Evolutionary conservation across 176 grass and related monocot species (phyloP).

Genomic region (Musa schizocarpa): DNA sequence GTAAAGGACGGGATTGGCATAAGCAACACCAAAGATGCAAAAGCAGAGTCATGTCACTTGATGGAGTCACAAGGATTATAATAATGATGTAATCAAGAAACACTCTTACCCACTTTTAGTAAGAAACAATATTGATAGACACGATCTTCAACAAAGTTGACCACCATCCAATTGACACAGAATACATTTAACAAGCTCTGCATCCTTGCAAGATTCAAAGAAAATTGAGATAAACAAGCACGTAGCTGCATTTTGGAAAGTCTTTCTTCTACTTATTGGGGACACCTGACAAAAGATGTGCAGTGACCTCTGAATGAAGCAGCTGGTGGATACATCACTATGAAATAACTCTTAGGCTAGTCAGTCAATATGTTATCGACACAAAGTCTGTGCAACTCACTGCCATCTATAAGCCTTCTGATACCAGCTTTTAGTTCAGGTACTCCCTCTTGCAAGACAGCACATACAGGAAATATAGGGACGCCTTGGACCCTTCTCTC

Average conservation of each 20-base stretch:
- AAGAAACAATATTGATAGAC: too few relatives aligned
- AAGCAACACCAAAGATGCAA: too few relatives aligned
- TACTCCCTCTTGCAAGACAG: constrained; percentile 67
- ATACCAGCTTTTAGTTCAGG: constrained; percentile 58
- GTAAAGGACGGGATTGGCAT: too few relatives aligned
- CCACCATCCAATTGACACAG: too few relatives aligned
- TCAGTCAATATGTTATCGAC: constrained; percentile 40
- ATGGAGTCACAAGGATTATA: too few relatives aligned
- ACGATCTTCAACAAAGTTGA: too few relatives aligned
- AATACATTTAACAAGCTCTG: too few relatives aligned
- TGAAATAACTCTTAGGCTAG: constrained; percentile 13
- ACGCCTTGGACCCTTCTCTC: constrained; percentile 49
- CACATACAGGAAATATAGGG: constrained; percentile 68
- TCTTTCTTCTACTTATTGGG: neutral
- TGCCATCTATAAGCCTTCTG: constrained; percentile 54
- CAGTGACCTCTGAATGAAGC: neutral
- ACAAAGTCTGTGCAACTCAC: constrained; percentile 32
- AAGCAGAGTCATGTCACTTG: too few relatives aligned
- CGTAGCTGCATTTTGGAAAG: neutral
- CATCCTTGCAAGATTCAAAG: too few relatives aligned
- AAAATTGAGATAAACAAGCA: too few relatives aligned
- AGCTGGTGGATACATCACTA: neutral
- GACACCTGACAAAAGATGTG: neutral
- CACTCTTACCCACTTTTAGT: too few relatives aligned
- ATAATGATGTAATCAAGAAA: too few relatives aligned